Conservation (phyloP, 345 rosid genomes). For the Citrus unshiu region DNA sequence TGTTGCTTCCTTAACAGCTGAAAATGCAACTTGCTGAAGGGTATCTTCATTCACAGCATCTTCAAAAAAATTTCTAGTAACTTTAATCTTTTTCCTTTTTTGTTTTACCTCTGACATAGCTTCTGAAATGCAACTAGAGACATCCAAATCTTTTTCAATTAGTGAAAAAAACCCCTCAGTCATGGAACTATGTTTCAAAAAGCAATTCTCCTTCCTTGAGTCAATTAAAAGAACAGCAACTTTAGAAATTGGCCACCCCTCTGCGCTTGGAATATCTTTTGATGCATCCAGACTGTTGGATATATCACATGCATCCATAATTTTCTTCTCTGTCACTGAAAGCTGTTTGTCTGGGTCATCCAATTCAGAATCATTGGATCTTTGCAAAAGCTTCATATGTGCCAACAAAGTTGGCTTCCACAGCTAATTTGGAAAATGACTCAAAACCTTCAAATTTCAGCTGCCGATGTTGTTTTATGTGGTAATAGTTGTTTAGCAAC, state of each 20-base stretch:
- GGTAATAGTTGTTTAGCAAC: slow-evolving; percentile 66
- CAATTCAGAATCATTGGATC: slow-evolving; percentile 27
- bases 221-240: slow-evolving; percentile 64
- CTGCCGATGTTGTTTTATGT: slow-evolving; percentile 51
- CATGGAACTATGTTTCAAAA: slow-evolving; percentile 40
- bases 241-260: slow-evolving; percentile 57
- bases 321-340: slow-evolving; percentile 45
- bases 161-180: slow-evolving; percentile 74
- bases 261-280: slow-evolving; percentile 28
- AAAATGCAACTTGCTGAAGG: slow-evolving; percentile 53
- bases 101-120: slow-evolving; percentile 11
- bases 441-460: slow-evolving; percentile 48
- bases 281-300: slow-evolving; percentile 47
- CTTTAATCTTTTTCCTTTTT: slow-evolving; percentile 32
- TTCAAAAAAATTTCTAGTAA: slow-evolving; percentile 17
- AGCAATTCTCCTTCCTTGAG: slow-evolving; percentile 43
- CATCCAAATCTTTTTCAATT: slow-evolving; percentile 53
- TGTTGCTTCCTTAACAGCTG: slow-evolving; percentile 54
- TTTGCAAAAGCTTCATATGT: slow-evolving; percentile 44
- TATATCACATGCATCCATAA: slow-evolving; percentile 69
- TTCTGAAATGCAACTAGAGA: slow-evolving; percentile 19
- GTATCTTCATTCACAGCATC: slow-evolving; percentile 33
- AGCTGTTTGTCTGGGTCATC: slow-evolving; percentile 41
- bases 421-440: slow-evolving; percentile 61
- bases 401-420: slow-evolving; percentile 47